Evolutionary conservation across 139 green algal genomes (phyloP).

Genomic region (Chlamydomonas applanata): DNA sequence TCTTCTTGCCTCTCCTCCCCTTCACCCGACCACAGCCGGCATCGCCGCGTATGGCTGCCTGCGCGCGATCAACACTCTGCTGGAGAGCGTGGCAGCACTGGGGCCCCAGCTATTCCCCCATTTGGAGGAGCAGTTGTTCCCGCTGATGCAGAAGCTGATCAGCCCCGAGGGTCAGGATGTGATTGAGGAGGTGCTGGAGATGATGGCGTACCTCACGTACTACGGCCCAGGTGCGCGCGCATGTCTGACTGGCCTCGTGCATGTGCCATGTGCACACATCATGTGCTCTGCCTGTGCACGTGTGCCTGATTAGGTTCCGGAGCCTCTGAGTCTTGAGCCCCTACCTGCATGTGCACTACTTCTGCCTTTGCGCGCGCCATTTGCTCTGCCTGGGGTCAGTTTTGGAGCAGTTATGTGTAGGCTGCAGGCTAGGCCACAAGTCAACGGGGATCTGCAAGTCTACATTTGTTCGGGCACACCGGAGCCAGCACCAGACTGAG

Average conservation of each 20-base stretch:
- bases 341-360: no score
- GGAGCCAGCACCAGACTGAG: no score
- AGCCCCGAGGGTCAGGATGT: constrained; percentile 73
- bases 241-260: constrained; percentile 4
- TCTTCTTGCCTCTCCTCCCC: not conserved
- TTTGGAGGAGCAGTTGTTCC: constrained; percentile 86
- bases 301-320: not conserved
- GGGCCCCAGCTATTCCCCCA: constrained; percentile 68
- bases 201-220: constrained; percentile 93
- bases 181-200: constrained; percentile 92
- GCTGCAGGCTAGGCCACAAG: no score
- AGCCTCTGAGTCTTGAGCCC: no score
- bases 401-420: no score
- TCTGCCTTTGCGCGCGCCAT: no score
- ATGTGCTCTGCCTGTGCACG: not conserved
- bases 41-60: constrained; percentile 87
- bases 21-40: constrained; percentile 45
- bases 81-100: constrained; percentile 78
- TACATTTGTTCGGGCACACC: no score
- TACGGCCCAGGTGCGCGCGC: constrained; percentile 46
- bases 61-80: constrained; percentile 84
- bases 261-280: not conserved
- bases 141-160: constrained; percentile 80
- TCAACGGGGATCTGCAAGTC: no score
- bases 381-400: no score